Percentiles rank a stretch among this genome's conserved stretches.
These are phyloP conservation scores for Pilatotrama ljubarskyi DNA, from an alignment of 768 basidiomycete genomes.

Conservation along the genomic window DNA sequence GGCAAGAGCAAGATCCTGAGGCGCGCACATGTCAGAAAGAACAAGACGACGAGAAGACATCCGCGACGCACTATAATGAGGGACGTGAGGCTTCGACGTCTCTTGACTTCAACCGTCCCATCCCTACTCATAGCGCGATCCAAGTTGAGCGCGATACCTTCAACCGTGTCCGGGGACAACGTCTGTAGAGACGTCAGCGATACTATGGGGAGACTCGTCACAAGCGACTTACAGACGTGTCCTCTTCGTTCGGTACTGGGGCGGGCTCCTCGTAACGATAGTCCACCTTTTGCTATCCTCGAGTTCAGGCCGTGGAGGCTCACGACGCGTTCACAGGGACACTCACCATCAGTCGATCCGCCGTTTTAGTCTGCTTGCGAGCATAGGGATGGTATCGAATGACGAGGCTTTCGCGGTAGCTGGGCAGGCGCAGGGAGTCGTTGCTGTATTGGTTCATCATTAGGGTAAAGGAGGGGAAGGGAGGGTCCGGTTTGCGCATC, in stretches of 20 bases:
- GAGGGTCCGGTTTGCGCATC: conserved; percentile 10
- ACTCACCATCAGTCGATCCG: conserved; percentile 13
- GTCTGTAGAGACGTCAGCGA: not conserved
- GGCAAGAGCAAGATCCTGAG: conserved; percentile 14
- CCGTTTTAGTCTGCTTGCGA: not conserved
- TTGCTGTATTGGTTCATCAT: conserved; percentile 2
- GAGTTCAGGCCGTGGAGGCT: not conserved
- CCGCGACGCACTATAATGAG: conserved; percentile 18
- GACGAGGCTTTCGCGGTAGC: conserved; percentile 18
- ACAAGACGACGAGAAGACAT: not conserved
- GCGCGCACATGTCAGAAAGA: not conserved
- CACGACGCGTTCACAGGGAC: not conserved
- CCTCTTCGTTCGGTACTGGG: not conserved
- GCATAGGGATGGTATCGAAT: conserved; percentile 19
- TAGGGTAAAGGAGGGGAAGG: conserved; percentile 17
- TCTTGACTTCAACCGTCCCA: not conserved
- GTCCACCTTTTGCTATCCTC: conserved; percentile 12
- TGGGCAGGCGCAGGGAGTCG: conserved; percentile 16
- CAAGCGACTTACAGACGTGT: not conserved
- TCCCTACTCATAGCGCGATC: conserved; percentile 1
- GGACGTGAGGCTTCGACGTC: conserved; percentile 14
- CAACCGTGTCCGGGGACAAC: not conserved
- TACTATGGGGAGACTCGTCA: not conserved
- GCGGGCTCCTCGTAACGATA: not conserved
- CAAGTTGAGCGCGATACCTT: conserved; percentile 1